A percentile compares a stretch with the other conserved stretches of the same genome.
Conservation (phyloP, 108 stramenopile species). For the Chaetoceros muelleri region DNA sequence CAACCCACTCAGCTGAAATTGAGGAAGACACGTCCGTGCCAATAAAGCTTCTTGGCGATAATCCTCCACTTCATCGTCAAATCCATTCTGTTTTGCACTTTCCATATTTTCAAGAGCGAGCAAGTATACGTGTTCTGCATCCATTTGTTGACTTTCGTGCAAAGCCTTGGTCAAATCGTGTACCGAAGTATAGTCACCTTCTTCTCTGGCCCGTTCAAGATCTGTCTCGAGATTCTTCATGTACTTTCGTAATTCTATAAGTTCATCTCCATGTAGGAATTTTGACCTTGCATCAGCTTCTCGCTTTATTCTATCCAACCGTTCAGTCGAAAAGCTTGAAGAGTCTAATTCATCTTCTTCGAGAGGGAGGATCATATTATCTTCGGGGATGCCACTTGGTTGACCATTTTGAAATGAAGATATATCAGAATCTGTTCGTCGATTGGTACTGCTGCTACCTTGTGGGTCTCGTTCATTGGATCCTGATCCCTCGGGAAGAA, state of each 20-base stretch:
- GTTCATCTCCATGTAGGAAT: background rate
- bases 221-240: background rate
- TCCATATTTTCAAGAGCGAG: conserved; percentile 32
- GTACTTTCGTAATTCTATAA: background rate
- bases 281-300: background rate
- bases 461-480: background rate
- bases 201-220: background rate
- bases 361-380: background rate
- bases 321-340: background rate
- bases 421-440: background rate
- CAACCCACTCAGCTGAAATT: conserved; percentile 62
- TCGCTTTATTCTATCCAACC: background rate
- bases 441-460: too few relatives aligned
- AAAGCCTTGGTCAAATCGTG: background rate
- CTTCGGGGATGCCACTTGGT: background rate
- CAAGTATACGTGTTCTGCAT: conserved; percentile 61
- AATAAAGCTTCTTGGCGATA: conserved; percentile 21
- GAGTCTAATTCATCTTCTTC: background rate
- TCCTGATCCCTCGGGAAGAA: background rate
- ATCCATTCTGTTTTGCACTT: conserved; percentile 23
- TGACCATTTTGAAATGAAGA: background rate
- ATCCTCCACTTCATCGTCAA: conserved; percentile 13
- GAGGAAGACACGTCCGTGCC: conserved; percentile 44
- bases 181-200: background rate
- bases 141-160: conserved; percentile 24